These are phyloP conservation scores for Aegle marmelos DNA, from an alignment of 345 rosid species.

Conservation along the genomic window DNA sequence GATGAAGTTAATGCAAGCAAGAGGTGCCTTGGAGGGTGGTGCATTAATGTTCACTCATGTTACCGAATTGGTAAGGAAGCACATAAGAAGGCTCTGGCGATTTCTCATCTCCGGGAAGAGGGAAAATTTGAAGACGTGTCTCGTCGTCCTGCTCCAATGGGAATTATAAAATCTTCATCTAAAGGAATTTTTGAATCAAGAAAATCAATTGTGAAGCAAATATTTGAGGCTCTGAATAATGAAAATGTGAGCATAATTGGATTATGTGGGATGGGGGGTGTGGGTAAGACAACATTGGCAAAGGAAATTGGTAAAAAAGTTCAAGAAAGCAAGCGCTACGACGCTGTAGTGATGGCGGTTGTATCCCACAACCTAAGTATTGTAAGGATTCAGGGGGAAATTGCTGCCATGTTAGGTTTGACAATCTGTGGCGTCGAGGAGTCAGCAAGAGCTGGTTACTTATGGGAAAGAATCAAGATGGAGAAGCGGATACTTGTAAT, in stretches of 20 bases:
- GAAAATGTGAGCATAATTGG: constrained; percentile 5
- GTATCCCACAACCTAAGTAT: constrained; percentile 8
- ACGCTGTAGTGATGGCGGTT: constrained; percentile 1
- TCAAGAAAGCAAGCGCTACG: neutral
- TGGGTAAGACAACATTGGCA: constrained; percentile 13
- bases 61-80: neutral
- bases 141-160: neutral
- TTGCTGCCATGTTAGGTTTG: constrained; percentile 1
- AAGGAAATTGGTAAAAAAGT: constrained; percentile 8
- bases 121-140: neutral
- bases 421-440: neutral
- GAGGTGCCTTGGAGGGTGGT: neutral
- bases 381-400: constrained; percentile 10
- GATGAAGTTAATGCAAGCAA: neutral
- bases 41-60: neutral
- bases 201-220: neutral
- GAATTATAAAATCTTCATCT: neutral
- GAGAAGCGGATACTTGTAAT: constrained; percentile 26
- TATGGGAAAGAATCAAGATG: neutral
- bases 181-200: neutral
- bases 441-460: neutral
- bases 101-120: neutral
- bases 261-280: constrained; percentile 11
- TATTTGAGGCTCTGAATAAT: neutral
- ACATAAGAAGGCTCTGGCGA: neutral